Conservation (phyloP, 768 basidiomycete genomes). For the Boletellus ananiceps region DNA sequence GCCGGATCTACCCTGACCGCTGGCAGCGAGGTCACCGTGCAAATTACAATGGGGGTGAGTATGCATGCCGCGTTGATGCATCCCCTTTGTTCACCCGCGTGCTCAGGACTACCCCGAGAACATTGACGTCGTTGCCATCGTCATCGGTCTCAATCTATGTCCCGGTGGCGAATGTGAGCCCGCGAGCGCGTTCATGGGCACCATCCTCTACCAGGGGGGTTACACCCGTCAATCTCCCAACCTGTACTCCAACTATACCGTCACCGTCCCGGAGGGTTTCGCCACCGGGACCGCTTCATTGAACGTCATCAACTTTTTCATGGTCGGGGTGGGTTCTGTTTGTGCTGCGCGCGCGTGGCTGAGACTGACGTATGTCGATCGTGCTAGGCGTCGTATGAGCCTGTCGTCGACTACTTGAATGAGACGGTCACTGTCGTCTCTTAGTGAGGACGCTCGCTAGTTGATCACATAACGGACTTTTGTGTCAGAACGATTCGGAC, state of each 20-base stretch:
- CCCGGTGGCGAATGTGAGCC: constrained; percentile 18
- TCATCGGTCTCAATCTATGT: constrained; percentile 31
- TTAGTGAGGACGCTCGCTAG: background rate
- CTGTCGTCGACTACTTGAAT: constrained; percentile 21
- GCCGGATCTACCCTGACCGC: constrained; percentile 1
- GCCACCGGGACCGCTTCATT: constrained; percentile 31
- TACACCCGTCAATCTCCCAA: constrained; percentile 22
- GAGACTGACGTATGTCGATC: background rate
- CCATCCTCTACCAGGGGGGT: constrained; percentile 33
- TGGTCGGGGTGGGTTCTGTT: constrained; percentile 37
- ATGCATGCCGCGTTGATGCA: no score
- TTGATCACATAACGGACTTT: background rate
- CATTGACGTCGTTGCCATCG: constrained; percentile 27
- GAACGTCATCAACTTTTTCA: constrained; percentile 33
- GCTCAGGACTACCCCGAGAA: constrained; percentile 19
- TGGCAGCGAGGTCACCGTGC: constrained; percentile 6
- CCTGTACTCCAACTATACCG: constrained; percentile 31
- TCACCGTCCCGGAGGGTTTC: constrained; percentile 26
- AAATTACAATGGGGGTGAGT: constrained; percentile 9
- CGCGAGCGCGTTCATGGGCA: constrained; percentile 24
- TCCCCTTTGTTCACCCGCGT: background rate
- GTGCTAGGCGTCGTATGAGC: constrained; percentile 9
- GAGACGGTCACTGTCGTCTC: constrained; percentile 14
- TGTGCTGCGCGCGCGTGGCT: background rate
- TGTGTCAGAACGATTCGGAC: background rate